phyloP scores from a whole-genome alignment of 2,329 filamentous ascomycete species.

The Clonostachys chloroleuca region DNA sequence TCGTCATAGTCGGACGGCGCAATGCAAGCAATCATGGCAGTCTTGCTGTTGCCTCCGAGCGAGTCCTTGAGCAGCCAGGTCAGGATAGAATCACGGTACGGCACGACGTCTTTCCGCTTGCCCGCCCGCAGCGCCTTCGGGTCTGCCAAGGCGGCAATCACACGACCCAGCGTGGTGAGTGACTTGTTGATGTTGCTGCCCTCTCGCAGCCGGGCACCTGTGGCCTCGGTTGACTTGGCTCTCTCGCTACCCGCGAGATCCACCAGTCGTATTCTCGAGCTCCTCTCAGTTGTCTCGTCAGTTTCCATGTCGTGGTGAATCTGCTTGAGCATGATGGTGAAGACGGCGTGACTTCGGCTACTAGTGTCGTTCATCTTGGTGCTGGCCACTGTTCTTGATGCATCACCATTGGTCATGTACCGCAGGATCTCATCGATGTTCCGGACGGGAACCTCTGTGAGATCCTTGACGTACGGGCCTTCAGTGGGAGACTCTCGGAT shows the following conservation, averaged over 20 bases:
- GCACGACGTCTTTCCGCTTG: conserved; percentile 66
- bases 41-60: conserved; percentile 94
- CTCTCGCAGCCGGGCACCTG: conserved; percentile 83
- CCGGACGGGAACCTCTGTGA: conserved; percentile 89
- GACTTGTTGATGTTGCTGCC: conserved; percentile 99
- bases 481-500: conserved; percentile 94
- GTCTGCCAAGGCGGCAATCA: conserved; percentile 86
- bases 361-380: conserved; percentile 99
- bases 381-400: conserved; percentile 81
- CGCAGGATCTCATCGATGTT: conserved; percentile 83
- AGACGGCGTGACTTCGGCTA: conserved; percentile 92
- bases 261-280: conserved; percentile 88
- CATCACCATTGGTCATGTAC: conserved; percentile 86
- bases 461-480: conserved; percentile 92
- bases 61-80: conserved; percentile 93
- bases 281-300: conserved; percentile 95
- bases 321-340: conserved; percentile 96
- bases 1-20: conserved; percentile 95
- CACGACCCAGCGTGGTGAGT: conserved; percentile 87
- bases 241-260: conserved; percentile 94
- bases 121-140: conserved; percentile 53
- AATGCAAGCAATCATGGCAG: conserved; percentile 98
- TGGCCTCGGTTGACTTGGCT: conserved; percentile 93
- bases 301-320: conserved; percentile 96
- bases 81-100: conserved; percentile 84